Evolutionary conservation across 768 basidiomycete genomes (phyloP).

Genomic region (Auriscalpium microsporum): DNA sequence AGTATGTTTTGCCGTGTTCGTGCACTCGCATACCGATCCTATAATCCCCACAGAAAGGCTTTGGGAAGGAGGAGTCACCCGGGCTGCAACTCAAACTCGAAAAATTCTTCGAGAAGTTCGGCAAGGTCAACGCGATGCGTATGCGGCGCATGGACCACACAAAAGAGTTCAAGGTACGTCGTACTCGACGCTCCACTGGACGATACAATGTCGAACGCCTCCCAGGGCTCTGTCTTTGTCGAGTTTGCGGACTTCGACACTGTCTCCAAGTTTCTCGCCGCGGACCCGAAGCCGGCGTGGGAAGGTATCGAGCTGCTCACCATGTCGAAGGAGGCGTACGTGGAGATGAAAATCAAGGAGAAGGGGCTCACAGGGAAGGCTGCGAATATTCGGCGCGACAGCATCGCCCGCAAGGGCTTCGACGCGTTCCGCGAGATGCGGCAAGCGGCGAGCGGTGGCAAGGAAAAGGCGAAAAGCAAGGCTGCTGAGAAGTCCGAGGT

Average conservation of each 20-base stretch:
- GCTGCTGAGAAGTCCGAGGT: constrained; percentile 41
- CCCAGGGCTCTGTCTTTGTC: constrained; percentile 83
- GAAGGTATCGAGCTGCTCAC: constrained; percentile 65
- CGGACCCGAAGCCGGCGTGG: constrained; percentile 76
- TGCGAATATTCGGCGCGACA: constrained; percentile 50
- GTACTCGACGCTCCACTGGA: neutral
- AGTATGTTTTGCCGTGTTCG: constrained; percentile 37
- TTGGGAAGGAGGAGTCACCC: constrained; percentile 48
- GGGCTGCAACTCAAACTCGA: constrained; percentile 69
- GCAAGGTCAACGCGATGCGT: constrained; percentile 71
- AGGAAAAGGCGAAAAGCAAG: constrained; percentile 22
- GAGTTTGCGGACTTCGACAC: constrained; percentile 72
- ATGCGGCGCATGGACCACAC: constrained; percentile 75
- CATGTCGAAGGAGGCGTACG: constrained; percentile 92
- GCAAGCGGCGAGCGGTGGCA: constrained; percentile 24
- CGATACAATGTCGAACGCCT: neutral
- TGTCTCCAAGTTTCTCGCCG: constrained; percentile 67
- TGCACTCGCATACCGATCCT: neutral
- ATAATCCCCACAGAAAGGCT: constrained; percentile 64
- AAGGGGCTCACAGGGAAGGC: constrained; percentile 78
- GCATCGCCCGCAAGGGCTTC: constrained; percentile 50
- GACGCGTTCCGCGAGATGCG: constrained; percentile 72
- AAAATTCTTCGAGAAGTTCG: constrained; percentile 71
- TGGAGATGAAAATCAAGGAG: constrained; percentile 94
- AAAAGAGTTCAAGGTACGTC: constrained; percentile 79